These are phyloP conservation scores for Liquidambar formosana DNA, from an alignment of 164 flowering plant genomes.

Conservation along the genomic window DNA sequence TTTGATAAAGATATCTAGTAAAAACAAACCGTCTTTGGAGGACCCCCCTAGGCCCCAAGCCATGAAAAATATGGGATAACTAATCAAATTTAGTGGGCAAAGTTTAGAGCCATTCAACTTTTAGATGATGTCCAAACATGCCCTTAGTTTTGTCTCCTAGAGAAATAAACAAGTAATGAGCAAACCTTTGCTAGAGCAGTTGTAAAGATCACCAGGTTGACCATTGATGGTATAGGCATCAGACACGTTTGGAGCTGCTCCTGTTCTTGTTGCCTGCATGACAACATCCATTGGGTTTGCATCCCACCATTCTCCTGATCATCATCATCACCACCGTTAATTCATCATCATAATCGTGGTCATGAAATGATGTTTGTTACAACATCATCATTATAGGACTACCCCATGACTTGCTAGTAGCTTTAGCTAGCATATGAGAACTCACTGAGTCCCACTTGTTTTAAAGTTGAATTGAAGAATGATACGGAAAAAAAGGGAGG, in stretches of 20 bases:
- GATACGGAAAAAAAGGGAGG: too few relatives aligned
- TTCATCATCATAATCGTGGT: neutral
- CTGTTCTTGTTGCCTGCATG: conserved; percentile 65
- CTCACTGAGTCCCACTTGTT: too few relatives aligned
- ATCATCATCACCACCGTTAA: conserved; percentile 9
- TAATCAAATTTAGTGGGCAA: too few relatives aligned
- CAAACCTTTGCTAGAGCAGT: conserved; percentile 78
- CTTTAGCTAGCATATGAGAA: too few relatives aligned
- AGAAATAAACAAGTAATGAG: neutral
- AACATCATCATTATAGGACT: too few relatives aligned
- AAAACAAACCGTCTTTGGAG: neutral
- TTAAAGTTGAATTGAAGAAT: neutral
- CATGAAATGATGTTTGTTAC: too few relatives aligned
- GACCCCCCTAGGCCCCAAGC: too few relatives aligned
- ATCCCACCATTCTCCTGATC: conserved; percentile 94
- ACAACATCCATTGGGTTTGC: conserved; percentile 75
- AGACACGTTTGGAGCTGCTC: conserved; percentile 79
- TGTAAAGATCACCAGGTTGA: conserved; percentile 91
- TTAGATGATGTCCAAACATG: too few relatives aligned
- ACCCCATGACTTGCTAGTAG: too few relatives aligned
- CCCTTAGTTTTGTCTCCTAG: neutral
- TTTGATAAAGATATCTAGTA: neutral
- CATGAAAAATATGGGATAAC: too few relatives aligned
- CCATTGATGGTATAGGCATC: conserved; percentile 93
- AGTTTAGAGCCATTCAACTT: too few relatives aligned